Conservation (phyloP, 129 eudicot genomes). For the Flaveria robusta region DNA sequence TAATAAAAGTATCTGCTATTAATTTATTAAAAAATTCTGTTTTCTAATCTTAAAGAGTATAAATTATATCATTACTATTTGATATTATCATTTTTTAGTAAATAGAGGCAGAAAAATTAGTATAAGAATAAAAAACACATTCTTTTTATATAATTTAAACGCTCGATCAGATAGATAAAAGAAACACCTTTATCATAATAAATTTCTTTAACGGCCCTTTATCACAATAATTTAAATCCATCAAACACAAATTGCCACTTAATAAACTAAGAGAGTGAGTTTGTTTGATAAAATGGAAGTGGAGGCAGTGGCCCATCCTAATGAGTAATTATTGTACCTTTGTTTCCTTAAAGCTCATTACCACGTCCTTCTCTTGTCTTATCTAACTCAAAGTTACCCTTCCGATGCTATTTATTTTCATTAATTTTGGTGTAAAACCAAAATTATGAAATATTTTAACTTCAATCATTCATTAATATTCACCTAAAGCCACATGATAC, state of each 20-base stretch:
- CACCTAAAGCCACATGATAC: background rate
- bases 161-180: no score
- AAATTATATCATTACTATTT: no score
- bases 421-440: background rate
- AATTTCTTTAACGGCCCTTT: no score
- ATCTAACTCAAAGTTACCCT: constrained; percentile 22
- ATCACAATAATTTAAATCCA: background rate
- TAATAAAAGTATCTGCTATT: no score
- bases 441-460: background rate
- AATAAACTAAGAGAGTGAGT: constrained; percentile 4
- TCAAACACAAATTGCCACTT: constrained; percentile 1
- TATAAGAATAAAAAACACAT: no score
- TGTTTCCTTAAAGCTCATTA: constrained; percentile 30
- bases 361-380: constrained; percentile 26
- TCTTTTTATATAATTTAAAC: no score
- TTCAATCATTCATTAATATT: background rate
- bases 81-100: no score
- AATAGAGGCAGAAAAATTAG: no score
- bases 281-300: constrained; percentile 24
- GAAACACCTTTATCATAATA: no score
- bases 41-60: no score
- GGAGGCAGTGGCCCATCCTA: constrained; percentile 32
- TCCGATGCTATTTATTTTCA: background rate
- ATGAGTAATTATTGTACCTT: constrained; percentile 38
- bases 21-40: no score